phyloP scores from a whole-genome alignment of 2,329 filamentous ascomycete species.

The Trichoderma hamatum region DNA sequence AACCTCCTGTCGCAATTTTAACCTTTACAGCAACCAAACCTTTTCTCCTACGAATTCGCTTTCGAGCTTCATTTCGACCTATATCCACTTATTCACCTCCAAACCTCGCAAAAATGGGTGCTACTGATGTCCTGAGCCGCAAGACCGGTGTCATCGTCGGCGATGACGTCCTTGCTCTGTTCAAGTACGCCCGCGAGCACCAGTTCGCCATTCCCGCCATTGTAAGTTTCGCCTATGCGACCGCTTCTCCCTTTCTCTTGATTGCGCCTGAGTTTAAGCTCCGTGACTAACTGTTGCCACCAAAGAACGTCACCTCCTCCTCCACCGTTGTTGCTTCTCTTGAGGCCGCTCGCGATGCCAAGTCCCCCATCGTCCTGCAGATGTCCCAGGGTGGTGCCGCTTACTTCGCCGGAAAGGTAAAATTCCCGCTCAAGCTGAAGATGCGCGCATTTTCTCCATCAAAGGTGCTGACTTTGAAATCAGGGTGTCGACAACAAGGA shows the following conservation, averaged over 20 bases:
- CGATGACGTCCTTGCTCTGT: slow-evolving; percentile 65
- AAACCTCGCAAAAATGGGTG: slow-evolving; percentile 43
- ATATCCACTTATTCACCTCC: neutral
- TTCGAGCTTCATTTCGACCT: neutral
- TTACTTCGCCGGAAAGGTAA: slow-evolving; percentile 85
- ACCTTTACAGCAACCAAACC: neutral
- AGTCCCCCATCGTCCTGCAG: slow-evolving; percentile 91
- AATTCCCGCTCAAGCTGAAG: slow-evolving; percentile 22
- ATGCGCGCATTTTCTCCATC: neutral
- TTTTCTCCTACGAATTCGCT: slow-evolving; percentile 7
- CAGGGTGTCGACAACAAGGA: slow-evolving; percentile 75
- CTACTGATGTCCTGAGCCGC: slow-evolving; percentile 50
- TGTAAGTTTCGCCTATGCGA: slow-evolving; percentile 38
- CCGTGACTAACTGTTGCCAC: slow-evolving; percentile 12
- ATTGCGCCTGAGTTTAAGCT: neutral
- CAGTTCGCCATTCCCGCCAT: slow-evolving; percentile 87
- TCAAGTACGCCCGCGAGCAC: slow-evolving; percentile 87
- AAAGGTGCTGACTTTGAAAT: neutral
- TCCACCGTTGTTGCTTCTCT: slow-evolving; percentile 78
- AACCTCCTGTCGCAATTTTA: neutral
- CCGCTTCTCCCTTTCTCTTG: too few relatives aligned
- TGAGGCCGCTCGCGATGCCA: slow-evolving; percentile 91
- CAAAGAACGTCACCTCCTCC: slow-evolving; percentile 86
- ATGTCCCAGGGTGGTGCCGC: slow-evolving; percentile 91
- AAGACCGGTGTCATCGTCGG: slow-evolving; percentile 59